A percentile compares a stretch with the other conserved stretches of the same genome.
phyloP scores from a whole-genome alignment of 805 yeast genomes.

The Deakozyma indianensis region DNA sequence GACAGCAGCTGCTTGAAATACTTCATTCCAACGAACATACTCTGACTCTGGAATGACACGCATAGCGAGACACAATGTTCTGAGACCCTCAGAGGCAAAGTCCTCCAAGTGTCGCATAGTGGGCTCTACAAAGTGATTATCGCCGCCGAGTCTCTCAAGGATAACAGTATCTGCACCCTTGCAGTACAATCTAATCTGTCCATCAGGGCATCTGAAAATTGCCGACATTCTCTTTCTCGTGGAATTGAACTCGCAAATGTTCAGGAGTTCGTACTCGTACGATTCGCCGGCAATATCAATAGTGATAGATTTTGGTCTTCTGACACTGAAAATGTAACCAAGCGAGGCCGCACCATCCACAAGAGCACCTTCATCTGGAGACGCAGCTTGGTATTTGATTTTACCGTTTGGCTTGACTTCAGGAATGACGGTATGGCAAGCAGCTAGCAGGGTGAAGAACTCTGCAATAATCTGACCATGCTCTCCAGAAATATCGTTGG shows the following conservation, averaged over 20 bases:
- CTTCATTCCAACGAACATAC: conserved; percentile 51
- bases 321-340: conserved; percentile 71
- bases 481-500: conserved; percentile 30
- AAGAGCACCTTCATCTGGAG: conserved; percentile 98
- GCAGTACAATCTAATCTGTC: conserved; percentile 71
- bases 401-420: conserved; percentile 39
- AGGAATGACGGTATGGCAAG: conserved; percentile 97
- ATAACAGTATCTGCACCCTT: conserved; percentile 98
- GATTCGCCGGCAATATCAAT: conserved; percentile 41
- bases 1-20: conserved; percentile 70
- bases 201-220: conserved; percentile 87
- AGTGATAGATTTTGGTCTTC: conserved; percentile 73
- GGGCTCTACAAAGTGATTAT: conserved; percentile 66
- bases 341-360: conserved; percentile 90
- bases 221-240: conserved; percentile 98
- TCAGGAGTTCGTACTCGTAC: conserved; percentile 59
- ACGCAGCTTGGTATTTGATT: conserved; percentile 93
- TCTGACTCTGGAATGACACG: conserved; percentile 70
- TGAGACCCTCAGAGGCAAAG: conserved; percentile 88
- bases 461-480: conserved; percentile 41
- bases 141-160: conserved; percentile 58
- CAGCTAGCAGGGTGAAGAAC: conserved; percentile 69
- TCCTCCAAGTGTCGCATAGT: conserved; percentile 85
- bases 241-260: conserved; percentile 92
- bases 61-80: conserved; percentile 87